These are phyloP conservation scores for Paecilomyces variotii DNA, from an alignment of 2,329 filamentous ascomycete species.

Conservation along the genomic window DNA sequence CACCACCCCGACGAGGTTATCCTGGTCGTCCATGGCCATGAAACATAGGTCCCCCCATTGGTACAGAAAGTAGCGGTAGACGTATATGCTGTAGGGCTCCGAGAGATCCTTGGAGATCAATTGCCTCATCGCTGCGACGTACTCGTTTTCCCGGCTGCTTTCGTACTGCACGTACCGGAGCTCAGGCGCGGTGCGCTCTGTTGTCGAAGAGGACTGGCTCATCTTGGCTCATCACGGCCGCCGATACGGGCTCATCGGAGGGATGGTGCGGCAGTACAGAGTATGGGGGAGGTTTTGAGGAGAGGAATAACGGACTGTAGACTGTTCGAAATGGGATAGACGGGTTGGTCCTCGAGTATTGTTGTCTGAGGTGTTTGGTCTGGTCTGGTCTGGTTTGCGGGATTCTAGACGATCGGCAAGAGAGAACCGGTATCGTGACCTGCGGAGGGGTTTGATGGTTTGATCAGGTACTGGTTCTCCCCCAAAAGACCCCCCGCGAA, in stretches of 20 bases:
- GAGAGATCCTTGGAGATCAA: slow-evolving; percentile 94
- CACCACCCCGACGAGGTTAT: slow-evolving; percentile 71
- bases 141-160: slow-evolving; percentile 50
- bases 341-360: neutral
- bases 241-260: slow-evolving; percentile 9
- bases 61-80: slow-evolving; percentile 95
- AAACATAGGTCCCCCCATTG: slow-evolving; percentile 98
- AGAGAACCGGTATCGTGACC: neutral
- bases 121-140: slow-evolving; percentile 79
- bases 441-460: neutral
- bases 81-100: slow-evolving; percentile 98
- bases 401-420: neutral
- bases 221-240: slow-evolving; percentile 21
- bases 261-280: slow-evolving; percentile 4
- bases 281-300: neutral
- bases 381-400: neutral
- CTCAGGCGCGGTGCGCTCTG: slow-evolving; percentile 30
- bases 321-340: neutral
- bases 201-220: slow-evolving; percentile 4
- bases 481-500: neutral
- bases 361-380: neutral
- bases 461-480: neutral
- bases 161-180: slow-evolving; percentile 55
- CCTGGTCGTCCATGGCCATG: slow-evolving; percentile 55
- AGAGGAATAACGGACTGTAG: neutral